Percentiles rank a stretch among this genome's conserved stretches.
Evolutionary conservation across 768 basidiomycete genomes (phyloP).

Genomic region (Leccinum sublutescens): DNA sequence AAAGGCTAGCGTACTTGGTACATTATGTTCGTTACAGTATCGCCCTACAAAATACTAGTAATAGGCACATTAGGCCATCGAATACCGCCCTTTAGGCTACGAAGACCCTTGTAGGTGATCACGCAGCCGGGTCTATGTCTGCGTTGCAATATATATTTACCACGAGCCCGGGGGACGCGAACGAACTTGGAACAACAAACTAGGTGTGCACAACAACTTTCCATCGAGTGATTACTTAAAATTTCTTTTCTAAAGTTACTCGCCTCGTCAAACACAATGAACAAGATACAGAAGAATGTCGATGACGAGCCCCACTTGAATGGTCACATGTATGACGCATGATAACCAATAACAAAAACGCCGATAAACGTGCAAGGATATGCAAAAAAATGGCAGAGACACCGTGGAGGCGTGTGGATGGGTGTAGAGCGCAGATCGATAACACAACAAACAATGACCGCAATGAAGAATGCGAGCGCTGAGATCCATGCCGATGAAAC

Average conservation of each 20-base stretch:
- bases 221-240: neutral
- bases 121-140: too few species aligned
- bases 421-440: conserved; percentile 20
- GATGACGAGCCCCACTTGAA: neutral
- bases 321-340: neutral
- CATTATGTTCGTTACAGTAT: too few species aligned
- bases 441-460: conserved; percentile 16
- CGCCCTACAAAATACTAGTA: too few species aligned
- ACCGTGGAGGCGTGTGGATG: conserved; percentile 9
- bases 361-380: conserved; percentile 10
- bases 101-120: too few species aligned
- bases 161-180: too few species aligned
- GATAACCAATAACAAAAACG: neutral
- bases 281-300: neutral
- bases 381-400: conserved; percentile 20
- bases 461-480: conserved; percentile 15
- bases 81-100: too few species aligned
- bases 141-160: too few species aligned
- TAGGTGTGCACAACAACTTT: too few species aligned
- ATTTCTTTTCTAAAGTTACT: neutral
- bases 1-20: too few species aligned
- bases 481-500: conserved; percentile 18
- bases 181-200: too few species aligned
- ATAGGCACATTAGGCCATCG: too few species aligned
- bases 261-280: neutral